Conservation (phyloP, 1,284 basidiomycete genomes). For the Lentinula novae-zelandiae region DNA sequence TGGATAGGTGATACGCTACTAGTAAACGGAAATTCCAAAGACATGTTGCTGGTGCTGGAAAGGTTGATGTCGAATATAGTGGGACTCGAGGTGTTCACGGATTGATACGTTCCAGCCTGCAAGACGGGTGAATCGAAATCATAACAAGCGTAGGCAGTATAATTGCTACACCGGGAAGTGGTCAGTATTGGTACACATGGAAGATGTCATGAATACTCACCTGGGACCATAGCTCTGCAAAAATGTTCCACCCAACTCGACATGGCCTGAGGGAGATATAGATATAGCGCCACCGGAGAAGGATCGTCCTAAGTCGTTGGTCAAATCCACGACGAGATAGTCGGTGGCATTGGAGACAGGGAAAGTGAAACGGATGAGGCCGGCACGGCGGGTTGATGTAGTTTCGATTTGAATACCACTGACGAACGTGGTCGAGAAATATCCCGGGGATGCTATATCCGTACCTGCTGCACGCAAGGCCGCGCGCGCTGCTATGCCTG, state of each 20-base stretch:
- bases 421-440: constrained; percentile 44
- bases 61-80: constrained; percentile 30
- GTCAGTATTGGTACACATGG: not conserved
- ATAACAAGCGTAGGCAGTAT: constrained; percentile 45
- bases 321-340: constrained; percentile 39
- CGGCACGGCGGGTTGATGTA: constrained; percentile 42
- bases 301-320: constrained; percentile 44
- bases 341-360: constrained; percentile 22
- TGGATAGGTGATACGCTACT: constrained; percentile 33
- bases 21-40: constrained; percentile 33
- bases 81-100: constrained; percentile 28
- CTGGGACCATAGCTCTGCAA: constrained; percentile 28
- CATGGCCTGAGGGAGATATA: constrained; percentile 29
- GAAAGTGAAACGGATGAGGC: constrained; percentile 42
- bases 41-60: constrained; percentile 21
- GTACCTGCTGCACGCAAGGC: constrained; percentile 34
- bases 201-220: not conserved
- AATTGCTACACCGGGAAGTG: constrained; percentile 27
- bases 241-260: constrained; percentile 38
- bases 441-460: constrained; percentile 42
- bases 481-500: constrained; percentile 35
- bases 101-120: constrained; percentile 36
- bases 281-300: constrained; percentile 42
- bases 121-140: constrained; percentile 32
- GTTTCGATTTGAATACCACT: constrained; percentile 43